Evolutionary conservation across 2,329 filamentous ascomycete genomes (phyloP).

Genomic region (Monilinia fructicola): DNA sequence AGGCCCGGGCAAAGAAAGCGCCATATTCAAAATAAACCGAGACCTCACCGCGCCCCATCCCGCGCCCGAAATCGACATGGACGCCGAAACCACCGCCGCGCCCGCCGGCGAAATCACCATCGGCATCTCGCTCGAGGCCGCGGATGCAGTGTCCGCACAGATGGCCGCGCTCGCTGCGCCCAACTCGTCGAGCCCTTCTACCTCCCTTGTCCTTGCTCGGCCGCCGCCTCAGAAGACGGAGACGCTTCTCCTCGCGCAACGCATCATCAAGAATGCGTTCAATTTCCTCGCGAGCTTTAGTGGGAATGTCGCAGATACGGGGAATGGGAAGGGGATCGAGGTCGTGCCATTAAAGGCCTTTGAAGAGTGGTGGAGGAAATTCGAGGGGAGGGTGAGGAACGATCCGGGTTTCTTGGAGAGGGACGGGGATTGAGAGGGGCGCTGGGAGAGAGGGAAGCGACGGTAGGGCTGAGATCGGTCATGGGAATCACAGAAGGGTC

Average conservation of each 20-base stretch:
- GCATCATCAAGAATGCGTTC: conserved; percentile 95
- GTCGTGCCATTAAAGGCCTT: conserved; percentile 93
- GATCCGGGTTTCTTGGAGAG: conserved; percentile 90
- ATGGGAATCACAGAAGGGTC: too few species aligned
- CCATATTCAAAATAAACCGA: conserved; percentile 75
- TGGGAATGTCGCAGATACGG: conserved; percentile 47
- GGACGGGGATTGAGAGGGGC: conserved; percentile 29
- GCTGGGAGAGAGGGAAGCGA: background rate
- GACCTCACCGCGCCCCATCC: background rate
- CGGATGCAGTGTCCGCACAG: conserved; percentile 67
- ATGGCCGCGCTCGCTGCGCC: conserved; percentile 58
- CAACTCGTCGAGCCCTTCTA: conserved; percentile 43
- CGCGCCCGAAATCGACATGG: conserved; percentile 43
- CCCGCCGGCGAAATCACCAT: conserved; percentile 58
- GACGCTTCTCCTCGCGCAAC: conserved; percentile 81
- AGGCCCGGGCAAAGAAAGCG: conserved; percentile 85
- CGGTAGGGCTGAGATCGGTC: too few species aligned
- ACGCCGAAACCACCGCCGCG: conserved; percentile 30
- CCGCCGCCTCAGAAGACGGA: conserved; percentile 38
- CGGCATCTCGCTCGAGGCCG: conserved; percentile 79
- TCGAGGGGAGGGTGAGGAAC: conserved; percentile 79
- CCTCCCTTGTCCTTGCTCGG: conserved; percentile 40
- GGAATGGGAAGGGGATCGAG: conserved; percentile 61
- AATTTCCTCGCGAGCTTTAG: conserved; percentile 93
- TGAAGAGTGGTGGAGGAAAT: conserved; percentile 97